Percentiles rank a stretch among this genome's conserved stretches.
phyloP scores from a whole-genome alignment of 371 early-diverging fungal species.

The Catenaria anguillulae region DNA sequence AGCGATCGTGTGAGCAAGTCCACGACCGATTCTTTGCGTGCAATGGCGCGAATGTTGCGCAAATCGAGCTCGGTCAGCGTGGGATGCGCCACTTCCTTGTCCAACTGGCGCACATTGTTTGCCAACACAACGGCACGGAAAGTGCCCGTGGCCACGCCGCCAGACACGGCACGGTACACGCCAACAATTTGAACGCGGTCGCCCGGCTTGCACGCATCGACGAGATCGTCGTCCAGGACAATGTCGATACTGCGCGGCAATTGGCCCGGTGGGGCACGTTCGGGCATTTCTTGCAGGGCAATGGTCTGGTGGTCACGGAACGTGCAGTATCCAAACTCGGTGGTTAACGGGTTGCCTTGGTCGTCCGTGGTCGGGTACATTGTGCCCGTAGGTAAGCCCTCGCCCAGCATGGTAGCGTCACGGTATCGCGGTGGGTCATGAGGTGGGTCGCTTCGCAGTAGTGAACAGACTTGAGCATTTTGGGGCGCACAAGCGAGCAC shows the following conservation, averaged over 20 bases:
- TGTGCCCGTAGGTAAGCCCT: slow-evolving; percentile 54
- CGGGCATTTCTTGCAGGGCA: slow-evolving; percentile 96
- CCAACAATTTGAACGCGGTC: slow-evolving; percentile 97
- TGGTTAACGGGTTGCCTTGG: slow-evolving; percentile 82
- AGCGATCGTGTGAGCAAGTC: slow-evolving; percentile 78
- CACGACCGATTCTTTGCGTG: slow-evolving; percentile 65
- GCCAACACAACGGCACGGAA: slow-evolving; percentile 77
- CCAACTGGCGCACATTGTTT: slow-evolving; percentile 84
- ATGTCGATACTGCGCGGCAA: slow-evolving; percentile 94
- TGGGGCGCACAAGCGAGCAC: slow-evolving; percentile 94
- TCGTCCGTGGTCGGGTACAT: slow-evolving; percentile 57
- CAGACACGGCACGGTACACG: slow-evolving; percentile 48
- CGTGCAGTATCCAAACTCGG: slow-evolving; percentile 86
- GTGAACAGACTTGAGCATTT: slow-evolving; percentile 87
- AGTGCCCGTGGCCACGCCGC: neutral
- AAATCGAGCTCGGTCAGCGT: slow-evolving; percentile 54
- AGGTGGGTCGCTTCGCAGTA: slow-evolving; percentile 68
- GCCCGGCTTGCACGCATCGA: slow-evolving; percentile 94
- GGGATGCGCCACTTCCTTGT: slow-evolving; percentile 92
- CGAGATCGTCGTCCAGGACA: slow-evolving; percentile 61
- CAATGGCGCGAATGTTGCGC: slow-evolving; percentile 57
- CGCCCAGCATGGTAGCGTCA: slow-evolving; percentile 55
- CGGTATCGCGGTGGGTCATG: slow-evolving; percentile 82
- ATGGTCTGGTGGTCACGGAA: slow-evolving; percentile 97
- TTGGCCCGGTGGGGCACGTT: slow-evolving; percentile 92